phyloP scores from a whole-genome alignment of 257 asterid species.

The Parsonsia alboflavescens region DNA sequence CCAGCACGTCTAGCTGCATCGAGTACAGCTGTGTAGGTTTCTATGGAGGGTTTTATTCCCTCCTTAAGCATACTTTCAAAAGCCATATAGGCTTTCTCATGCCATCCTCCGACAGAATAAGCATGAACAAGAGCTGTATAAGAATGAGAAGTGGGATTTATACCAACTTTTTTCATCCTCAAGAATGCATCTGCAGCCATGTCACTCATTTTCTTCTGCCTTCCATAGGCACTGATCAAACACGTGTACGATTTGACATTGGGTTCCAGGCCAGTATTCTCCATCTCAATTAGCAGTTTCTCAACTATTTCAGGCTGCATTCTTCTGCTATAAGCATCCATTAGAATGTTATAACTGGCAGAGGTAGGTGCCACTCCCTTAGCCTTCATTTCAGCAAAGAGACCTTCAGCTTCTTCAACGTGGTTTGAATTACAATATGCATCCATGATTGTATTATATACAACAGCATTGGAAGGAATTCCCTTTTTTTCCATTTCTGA shows the following conservation, averaged over 20 bases:
- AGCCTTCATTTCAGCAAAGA: slow-evolving; percentile 75
- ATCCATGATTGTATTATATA: slow-evolving; percentile 81
- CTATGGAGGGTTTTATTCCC: slow-evolving; percentile 68
- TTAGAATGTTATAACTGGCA: slow-evolving; percentile 68
- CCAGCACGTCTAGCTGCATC: slow-evolving; percentile 88
- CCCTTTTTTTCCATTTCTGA: slow-evolving; percentile 80
- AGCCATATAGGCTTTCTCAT: slow-evolving; percentile 68
- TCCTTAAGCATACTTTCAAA: slow-evolving; percentile 73
- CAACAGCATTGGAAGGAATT: slow-evolving; percentile 60
- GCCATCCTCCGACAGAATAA: slow-evolving; percentile 69
- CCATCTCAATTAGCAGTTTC: slow-evolving; percentile 74
- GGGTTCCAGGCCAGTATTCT: slow-evolving; percentile 54
- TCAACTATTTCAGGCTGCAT: slow-evolving; percentile 83
- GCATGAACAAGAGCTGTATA: slow-evolving; percentile 93
- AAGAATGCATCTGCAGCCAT: slow-evolving; percentile 85
- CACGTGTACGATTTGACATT: slow-evolving; percentile 84
- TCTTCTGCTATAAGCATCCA: slow-evolving; percentile 89
- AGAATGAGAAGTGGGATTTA: slow-evolving; percentile 78
- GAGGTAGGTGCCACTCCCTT: slow-evolving; percentile 62
- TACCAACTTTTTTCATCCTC: slow-evolving; percentile 76
- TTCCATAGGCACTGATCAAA: slow-evolving; percentile 84
- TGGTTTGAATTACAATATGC: slow-evolving; percentile 70
- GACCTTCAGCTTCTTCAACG: slow-evolving; percentile 86
- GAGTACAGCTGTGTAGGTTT: slow-evolving; percentile 77
- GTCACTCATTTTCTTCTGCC: slow-evolving; percentile 73